Evolutionary conservation across 2,329 filamentous ascomycete genomes (phyloP), one percentile per base, ranked within the genome.

Genomic region (Triangularia verruculosa): DNA sequence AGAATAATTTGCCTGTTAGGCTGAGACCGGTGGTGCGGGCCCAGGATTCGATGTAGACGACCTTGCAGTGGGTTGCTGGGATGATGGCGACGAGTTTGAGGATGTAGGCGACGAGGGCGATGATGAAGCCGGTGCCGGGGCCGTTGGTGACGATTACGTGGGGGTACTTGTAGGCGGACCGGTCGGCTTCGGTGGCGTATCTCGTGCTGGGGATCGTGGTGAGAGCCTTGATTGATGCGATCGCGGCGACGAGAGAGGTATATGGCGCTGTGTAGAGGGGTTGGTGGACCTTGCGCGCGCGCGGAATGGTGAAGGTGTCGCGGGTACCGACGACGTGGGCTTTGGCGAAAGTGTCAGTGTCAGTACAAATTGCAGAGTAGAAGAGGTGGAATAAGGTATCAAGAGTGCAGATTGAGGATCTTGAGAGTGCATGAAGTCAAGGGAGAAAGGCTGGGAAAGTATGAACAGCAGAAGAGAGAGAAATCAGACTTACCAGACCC

Each of bases 41-140:
- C 89, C 93, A 97, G 20, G 91, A 95, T 80, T 99, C 95, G 27
- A 97, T 85, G 74, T 95, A 99, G 13, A 98, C 80, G 9, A 90
- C 88, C 66, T 87, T 86, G 78, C 94, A 88, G 67, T 83, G 83
- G 27, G 81, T 77, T 20, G 79, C 74, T 0, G 82, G 82, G 25
- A 79, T 77, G 5, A 80, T 9, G 60, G 69, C 77, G 32, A 80
- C 69, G 11, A 85, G 65, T 70, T 82, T 85, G 56, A 86, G 70
- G 0, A 78, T 1, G 43, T 83, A 79, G 0, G 80, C 83, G 0
- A 79, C 78, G 1, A 85, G 59, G 1, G 81, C 83, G 56, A 97
- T 81, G 34, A 96, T 88, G 65, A 96, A 92, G 0, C 89, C 92
- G 0, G 92, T 97, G 0, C 90, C 94, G 0, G 94, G 94, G 0